Base-by-base conservation (phyloP, 2,329 filamentous ascomycete genomes). In the Penicillium occitanis region DNA sequence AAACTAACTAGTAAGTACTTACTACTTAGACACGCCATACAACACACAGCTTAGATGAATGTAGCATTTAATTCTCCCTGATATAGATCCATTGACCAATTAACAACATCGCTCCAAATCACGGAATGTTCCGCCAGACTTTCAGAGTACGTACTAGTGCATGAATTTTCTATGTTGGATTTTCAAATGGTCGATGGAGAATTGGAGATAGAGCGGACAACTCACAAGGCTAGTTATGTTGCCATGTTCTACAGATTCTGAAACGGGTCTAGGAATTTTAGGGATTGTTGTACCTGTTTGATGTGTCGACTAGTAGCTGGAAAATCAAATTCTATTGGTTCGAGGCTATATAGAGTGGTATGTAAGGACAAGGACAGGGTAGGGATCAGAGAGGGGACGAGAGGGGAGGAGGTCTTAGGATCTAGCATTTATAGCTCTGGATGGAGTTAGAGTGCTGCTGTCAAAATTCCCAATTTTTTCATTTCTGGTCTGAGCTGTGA, bases 181-280 rank as follows among this genome's bases (percentile, higher is more conserved):
- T 42, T n/a, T 44, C 17, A 44, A 44, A n/a, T 48, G 44, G 42
- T 19, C 10, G n/a, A 46, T 46, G 42, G n/a, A 19, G 8, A 19
- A 19, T 19, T 19, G 19, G 19, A 48, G 7, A 46, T 46, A 17
- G 44, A 48, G 50, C 25, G 50, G 50, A 53, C 48, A 51, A 11
- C 10, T 2, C 2, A 40, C 13, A 40, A 40, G 25, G 25, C 25
- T 25, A 5, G 48, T 37, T 53, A 0, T 57, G 33, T 57, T 57
- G 53, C 53, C 53, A 57, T 40, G 53, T 57, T 40, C 53, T 57
- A 57, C n/a, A 40, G n/a, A 64, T 64, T 64, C 51, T 64, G 62
- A 64, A 64, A 64, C 62, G 6, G 30, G 46, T 25, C 62, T 58
- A 64, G 25, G 28, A 48, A 30, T 58, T 64, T 33, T 42, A 25